Evolutionary conservation across 768 basidiomycete species (phyloP), one percentile per base, ranked within the genome.

Genomic region (Tylopilus sp.): DNA sequence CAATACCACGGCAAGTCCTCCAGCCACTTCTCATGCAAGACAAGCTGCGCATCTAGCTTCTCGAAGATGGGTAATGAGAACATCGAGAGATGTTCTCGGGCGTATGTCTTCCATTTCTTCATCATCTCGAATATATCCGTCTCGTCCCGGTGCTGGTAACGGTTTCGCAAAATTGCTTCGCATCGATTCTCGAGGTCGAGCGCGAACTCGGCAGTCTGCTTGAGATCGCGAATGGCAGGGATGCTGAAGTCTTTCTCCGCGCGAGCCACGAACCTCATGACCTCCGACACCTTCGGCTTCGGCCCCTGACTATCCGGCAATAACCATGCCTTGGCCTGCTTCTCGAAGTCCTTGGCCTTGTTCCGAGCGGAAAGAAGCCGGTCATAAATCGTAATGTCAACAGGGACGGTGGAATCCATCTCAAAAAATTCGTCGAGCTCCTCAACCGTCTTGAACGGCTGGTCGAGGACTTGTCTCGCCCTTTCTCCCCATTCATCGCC

Each of bases 181-280:
- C 88, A 89, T 52, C 84, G 80, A 19, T 74, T 74, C 71, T 92
- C 89, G 24, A 91, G 80, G 61, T 90, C 89, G 54, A 79, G 72
- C n/a, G 88, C 90, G 56, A 89, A 84, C 53, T 87, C 83, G 21
- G 87, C 86, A 26, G 80, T 83, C 43, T 82, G 78, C 64, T 85
- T 85, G 44, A 92, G 72, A 46, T 87, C 81, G 16, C 75, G 68
- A 31, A 93, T 74, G 33, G 84, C 78, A 19, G 80, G 72, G 42
- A 92, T 89, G 61, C 74, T 80, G 63, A 84, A 93, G 55, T 91
- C 88, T 64, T 86, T 87, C 66, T 89, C 86, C 7, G 87, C 86
- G 16, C 85, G 82, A 14, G 75, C 73, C 36, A 86, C 82, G 24
- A 92, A 78, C 51, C 83, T 75, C 63, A 85, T 74, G 25, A 86